A percentile compares a stretch with the other conserved stretches of the same genome.
phyloP scores from a whole-genome alignment of 2,329 filamentous ascomycete genomes.

The Exophiala viscosa region DNA sequence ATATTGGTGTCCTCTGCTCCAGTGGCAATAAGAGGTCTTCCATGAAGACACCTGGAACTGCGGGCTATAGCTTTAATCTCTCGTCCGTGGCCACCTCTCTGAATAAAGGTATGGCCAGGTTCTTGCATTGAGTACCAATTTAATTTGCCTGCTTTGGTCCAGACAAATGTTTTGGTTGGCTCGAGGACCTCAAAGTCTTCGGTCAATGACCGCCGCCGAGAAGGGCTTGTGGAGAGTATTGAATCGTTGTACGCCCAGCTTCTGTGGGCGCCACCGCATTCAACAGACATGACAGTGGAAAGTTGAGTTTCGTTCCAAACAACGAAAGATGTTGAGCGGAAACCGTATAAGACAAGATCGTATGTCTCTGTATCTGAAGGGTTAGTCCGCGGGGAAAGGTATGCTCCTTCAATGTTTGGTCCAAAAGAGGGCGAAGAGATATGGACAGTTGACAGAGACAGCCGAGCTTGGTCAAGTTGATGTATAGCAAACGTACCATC shows the following conservation, averaged over 20 bases:
- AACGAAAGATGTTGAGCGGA: slow-evolving; percentile 73
- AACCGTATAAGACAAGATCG: slow-evolving; percentile 73
- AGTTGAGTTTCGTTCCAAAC: slow-evolving; percentile 73
- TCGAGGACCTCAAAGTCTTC: neutral
- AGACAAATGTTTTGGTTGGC: slow-evolving; percentile 55
- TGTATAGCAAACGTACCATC: slow-evolving; percentile 74
- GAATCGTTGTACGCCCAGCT: slow-evolving; percentile 60
- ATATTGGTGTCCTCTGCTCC: slow-evolving; percentile 71
- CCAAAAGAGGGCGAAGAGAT: slow-evolving; percentile 67
- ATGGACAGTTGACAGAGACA: slow-evolving; percentile 53
- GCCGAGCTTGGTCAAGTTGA: slow-evolving; percentile 28
- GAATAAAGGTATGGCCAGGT: slow-evolving; percentile 50
- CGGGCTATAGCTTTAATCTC: slow-evolving; percentile 69
- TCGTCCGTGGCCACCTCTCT: slow-evolving; percentile 73
- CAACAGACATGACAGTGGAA: slow-evolving; percentile 65
- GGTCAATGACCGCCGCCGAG: neutral
- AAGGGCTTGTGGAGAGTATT: neutral
- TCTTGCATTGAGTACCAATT: slow-evolving; percentile 42
- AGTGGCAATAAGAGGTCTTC: slow-evolving; percentile 54
- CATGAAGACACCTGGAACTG: slow-evolving; percentile 30
- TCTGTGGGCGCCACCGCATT: slow-evolving; percentile 82
- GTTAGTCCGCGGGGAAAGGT: slow-evolving; percentile 46
- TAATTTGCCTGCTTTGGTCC: slow-evolving; percentile 65
- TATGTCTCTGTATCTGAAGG: neutral
- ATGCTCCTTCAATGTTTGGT: slow-evolving; percentile 70